These are phyloP conservation scores for Cydonia oblonga DNA, from an alignment of 331 rosid species.

Conservation along the genomic window DNA sequence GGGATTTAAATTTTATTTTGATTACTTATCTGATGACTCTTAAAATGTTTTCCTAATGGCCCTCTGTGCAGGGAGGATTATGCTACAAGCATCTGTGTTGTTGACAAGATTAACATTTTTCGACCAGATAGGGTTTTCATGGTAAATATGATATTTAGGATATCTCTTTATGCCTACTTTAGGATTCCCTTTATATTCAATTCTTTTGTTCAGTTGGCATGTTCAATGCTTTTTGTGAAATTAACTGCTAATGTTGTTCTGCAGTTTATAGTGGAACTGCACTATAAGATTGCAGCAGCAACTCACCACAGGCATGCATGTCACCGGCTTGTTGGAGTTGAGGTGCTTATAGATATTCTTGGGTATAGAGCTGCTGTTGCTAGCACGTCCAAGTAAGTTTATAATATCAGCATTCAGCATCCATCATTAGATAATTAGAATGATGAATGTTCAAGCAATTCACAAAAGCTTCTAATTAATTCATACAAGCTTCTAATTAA, in stretches of 20 bases:
- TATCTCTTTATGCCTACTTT: not conserved
- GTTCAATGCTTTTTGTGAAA: slow-evolving; percentile 10
- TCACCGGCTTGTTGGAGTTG: slow-evolving; percentile 72
- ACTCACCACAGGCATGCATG: slow-evolving; percentile 74
- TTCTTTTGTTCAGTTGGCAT: slow-evolving; percentile 7
- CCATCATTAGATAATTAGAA: not conserved
- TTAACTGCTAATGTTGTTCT: slow-evolving; percentile 13
- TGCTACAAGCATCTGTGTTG: slow-evolving; percentile 35
- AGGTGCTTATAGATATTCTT: slow-evolving; percentile 60
- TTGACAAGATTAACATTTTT: slow-evolving; percentile 77
- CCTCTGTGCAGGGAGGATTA: slow-evolving; percentile 43
- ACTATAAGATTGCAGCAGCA: slow-evolving; percentile 76
- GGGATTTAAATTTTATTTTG: not conserved
- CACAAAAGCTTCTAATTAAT: not conserved
- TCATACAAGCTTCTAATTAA: not conserved
- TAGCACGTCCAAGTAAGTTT: slow-evolving; percentile 74
- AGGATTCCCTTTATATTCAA: not conserved
- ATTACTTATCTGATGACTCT: not conserved
- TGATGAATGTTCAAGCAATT: not conserved
- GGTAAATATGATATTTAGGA: slow-evolving; percentile 35
- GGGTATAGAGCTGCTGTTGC: slow-evolving; percentile 65
- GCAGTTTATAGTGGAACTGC: slow-evolving; percentile 85
- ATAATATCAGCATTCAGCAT: not conserved
- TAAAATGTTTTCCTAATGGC: slow-evolving; percentile 18
- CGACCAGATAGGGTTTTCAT: slow-evolving; percentile 84